Conservation (phyloP, 2,329 filamentous ascomycete genomes). For the Paraconiothyrium brasiliense region DNA sequence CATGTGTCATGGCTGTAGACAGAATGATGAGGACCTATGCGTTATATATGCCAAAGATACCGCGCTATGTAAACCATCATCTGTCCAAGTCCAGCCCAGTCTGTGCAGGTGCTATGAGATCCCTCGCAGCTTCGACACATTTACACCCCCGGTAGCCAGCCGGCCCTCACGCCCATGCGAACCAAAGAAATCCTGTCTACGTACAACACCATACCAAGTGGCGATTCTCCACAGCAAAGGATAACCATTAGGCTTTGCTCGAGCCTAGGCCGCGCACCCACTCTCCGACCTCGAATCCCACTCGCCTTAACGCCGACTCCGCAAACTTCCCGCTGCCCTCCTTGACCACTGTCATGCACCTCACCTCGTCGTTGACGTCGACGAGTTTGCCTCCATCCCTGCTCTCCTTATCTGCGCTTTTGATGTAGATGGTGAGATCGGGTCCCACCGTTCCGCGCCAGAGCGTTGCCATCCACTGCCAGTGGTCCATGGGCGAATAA, state of each 20-base stretch:
- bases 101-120: not conserved
- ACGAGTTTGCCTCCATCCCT: conserved; percentile 49
- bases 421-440: conserved; percentile 79
- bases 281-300: conserved; percentile 89
- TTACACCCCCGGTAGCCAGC: not conserved
- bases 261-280: conserved; percentile 64
- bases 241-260: conserved; percentile 14
- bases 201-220: not conserved
- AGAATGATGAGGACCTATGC: not conserved
- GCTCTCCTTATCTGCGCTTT: conserved; percentile 38
- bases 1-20: too few species aligned
- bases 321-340: conserved; percentile 48
- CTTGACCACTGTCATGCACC: conserved; percentile 51
- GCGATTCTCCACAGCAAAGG: not conserved
- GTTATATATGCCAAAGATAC: not conserved
- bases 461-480: conserved; percentile 95
- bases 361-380: conserved; percentile 53
- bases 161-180: not conserved
- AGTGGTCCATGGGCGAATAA: conserved; percentile 88
- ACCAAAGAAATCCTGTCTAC: not conserved
- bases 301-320: conserved; percentile 69
- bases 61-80: conserved; percentile 1
- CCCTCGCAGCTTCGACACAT: not conserved
- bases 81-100: not conserved
- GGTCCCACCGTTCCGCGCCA: conserved; percentile 88